Conservation (phyloP, 1,284 basidiomycete genomes). For the Malassezia vespertilionis region DNA sequence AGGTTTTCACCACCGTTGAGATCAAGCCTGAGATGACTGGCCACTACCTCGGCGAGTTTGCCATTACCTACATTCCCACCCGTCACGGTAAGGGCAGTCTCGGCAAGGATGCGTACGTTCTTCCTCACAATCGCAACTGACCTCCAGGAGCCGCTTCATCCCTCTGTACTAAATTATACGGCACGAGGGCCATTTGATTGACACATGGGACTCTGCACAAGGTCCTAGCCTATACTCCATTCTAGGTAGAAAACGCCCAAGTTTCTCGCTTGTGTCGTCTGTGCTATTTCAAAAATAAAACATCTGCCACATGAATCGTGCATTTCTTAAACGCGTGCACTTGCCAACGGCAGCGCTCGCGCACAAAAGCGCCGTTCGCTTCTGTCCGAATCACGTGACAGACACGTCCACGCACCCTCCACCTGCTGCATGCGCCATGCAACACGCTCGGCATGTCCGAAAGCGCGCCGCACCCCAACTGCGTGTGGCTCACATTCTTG, state of each 20-base stretch:
- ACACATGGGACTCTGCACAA: no score
- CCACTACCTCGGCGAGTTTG: constrained; percentile 83
- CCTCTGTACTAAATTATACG: constrained; percentile 19
- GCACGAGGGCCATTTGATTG: no score
- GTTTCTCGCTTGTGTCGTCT: neutral
- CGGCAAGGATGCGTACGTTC: constrained; percentile 20
- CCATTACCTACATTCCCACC: constrained; percentile 84
- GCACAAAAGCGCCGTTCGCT: no score
- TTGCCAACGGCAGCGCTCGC: no score
- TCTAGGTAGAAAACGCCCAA: constrained; percentile 2
- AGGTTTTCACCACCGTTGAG: constrained; percentile 46
- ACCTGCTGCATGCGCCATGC: no score
- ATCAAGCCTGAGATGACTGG: constrained; percentile 99
- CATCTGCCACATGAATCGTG: neutral
- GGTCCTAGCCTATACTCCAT: no score
- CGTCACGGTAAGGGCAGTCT: constrained; percentile 63
- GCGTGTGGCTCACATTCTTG: constrained; percentile 33
- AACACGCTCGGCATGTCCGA: neutral
- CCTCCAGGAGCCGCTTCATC: constrained; percentile 19
- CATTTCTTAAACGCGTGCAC: no score
- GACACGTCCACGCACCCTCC: no score
- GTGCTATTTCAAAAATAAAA: constrained; percentile 1
- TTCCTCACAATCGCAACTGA: constrained; percentile 1
- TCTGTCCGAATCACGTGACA: no score
- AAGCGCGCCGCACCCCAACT: neutral